Evolutionary conservation across 164 flowering plant genomes (phyloP).

Genomic region (Brasenia schreberi): DNA sequence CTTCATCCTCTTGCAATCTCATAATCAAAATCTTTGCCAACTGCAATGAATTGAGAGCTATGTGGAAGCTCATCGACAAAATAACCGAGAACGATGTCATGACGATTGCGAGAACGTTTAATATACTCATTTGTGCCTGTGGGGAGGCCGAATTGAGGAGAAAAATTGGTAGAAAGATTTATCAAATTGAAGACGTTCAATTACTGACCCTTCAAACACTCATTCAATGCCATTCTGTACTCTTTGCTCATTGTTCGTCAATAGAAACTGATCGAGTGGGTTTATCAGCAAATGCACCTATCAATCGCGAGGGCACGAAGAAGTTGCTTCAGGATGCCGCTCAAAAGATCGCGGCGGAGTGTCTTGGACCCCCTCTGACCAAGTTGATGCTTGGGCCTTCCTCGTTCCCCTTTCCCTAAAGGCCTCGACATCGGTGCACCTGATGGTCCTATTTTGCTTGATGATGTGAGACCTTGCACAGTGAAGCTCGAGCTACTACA

Average conservation of each 20-base stretch:
- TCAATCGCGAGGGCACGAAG: not conserved
- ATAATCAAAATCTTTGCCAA: conserved; percentile 73
- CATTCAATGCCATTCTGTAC: conserved; percentile 71
- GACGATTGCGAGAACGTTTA: conserved; percentile 60
- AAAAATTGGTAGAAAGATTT: conserved; percentile 61
- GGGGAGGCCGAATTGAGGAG: conserved; percentile 65
- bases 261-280: conserved; percentile 80
- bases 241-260: conserved; percentile 42
- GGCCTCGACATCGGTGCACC: not conserved
- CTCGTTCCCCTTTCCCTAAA: not conserved
- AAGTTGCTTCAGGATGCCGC: not conserved
- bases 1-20: conserved; percentile 47
- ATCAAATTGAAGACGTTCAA: conserved; percentile 60
- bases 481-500: no score
- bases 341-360: not conserved
- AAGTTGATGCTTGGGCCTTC: not conserved
- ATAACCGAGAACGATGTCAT: conserved; percentile 69
- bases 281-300: conserved; percentile 48
- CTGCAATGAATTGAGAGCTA: conserved; percentile 56
- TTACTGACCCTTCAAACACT: conserved; percentile 64
- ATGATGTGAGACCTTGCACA: no score
- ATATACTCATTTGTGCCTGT: conserved; percentile 69
- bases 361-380: not conserved
- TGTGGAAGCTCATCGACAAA: conserved; percentile 78
- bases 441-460: no score